Evolutionary conservation across 805 yeast genomes (phyloP), one percentile per base, ranked within the genome.

Genomic region (Huiozyma sinensis): DNA sequence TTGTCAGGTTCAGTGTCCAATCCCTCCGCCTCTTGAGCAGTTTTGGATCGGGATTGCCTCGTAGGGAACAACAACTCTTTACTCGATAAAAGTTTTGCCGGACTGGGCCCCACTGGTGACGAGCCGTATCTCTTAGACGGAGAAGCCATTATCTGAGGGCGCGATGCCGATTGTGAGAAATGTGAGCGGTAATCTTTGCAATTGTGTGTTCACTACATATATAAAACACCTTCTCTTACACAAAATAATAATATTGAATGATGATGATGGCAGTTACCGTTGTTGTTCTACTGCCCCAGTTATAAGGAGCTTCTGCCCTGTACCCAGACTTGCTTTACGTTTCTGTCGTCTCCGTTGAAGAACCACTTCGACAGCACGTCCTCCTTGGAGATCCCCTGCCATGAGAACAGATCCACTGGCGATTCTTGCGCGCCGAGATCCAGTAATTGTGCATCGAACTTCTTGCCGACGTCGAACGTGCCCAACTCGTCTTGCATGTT

Each of bases 331-430:
- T 70, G 70, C 6, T 66, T 56, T 32, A 90, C 79, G 60, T 92
- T 92, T 57, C 97, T 73, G 61, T 92, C 97, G 64, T 92, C 98
- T 13, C 97, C 97, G 46, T 78, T 75, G 61, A 87, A 92, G 7
- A 90, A 67, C 98, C 98, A 92, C 61, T 87, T 88, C 47, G 84
- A 84, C 4, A 88, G 60, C 43, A 85, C 56, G 55, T 82, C 76
- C 29, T 67, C 67, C 12, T 33, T 37, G 4, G 11, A 27, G 17
- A 31, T 24, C n/a, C 64, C 49, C 56, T 83, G 89, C 82, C 88
- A 83, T 3, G 71, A 74, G 57, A 87, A 89, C 1, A 84, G 66
- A 55, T 89, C 95, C 29, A 88, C 72, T 41, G 73, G 78, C 0
- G 90, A 78, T 12, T 64, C 73, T 0, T 48, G 42, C n/a, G 70